Conservation (phyloP, 192 early-diverging fungal species). For the Podila epicladia region DNA sequence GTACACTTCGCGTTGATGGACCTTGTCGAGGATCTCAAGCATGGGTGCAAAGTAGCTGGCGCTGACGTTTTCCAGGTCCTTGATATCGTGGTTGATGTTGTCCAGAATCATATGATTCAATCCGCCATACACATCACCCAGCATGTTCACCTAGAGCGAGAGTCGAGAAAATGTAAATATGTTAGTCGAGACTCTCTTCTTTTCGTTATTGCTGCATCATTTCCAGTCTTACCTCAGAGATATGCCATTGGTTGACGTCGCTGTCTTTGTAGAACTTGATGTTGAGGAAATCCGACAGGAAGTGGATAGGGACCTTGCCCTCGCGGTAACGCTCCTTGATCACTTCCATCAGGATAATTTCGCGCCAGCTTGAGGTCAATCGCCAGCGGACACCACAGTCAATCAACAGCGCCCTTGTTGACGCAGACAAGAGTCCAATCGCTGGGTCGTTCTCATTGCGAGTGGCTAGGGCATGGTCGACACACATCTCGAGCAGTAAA, state of each 20-base stretch:
- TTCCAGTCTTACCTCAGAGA: slow-evolving; percentile 57
- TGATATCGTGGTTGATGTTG: slow-evolving; percentile 51
- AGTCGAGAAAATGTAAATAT: neutral
- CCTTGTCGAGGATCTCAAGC: slow-evolving; percentile 38
- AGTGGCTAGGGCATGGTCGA: slow-evolving; percentile 63
- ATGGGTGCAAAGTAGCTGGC: slow-evolving; percentile 34
- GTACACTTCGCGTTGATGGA: slow-evolving; percentile 47
- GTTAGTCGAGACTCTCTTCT: too few species aligned
- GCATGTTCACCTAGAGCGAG: slow-evolving; percentile 51
- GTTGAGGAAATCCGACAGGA: slow-evolving; percentile 37
- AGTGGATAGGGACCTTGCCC: slow-evolving; percentile 29
- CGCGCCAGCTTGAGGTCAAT: slow-evolving; percentile 62
- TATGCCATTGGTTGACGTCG: slow-evolving; percentile 62
- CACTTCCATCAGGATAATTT: slow-evolving; percentile 60
- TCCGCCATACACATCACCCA: slow-evolving; percentile 56
- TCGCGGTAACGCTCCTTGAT: slow-evolving; percentile 57
- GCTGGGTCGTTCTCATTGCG: slow-evolving; percentile 52
- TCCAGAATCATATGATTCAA: slow-evolving; percentile 55
- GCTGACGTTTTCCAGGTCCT: slow-evolving; percentile 28
- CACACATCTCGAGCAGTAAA: slow-evolving; percentile 66
- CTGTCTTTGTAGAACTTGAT: slow-evolving; percentile 58
- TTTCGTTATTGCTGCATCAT: neutral
- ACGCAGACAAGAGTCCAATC: slow-evolving; percentile 57
- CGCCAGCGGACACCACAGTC: slow-evolving; percentile 78
- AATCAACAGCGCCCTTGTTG: slow-evolving; percentile 65